Evolutionary conservation across 2,329 filamentous ascomycete genomes (phyloP), one percentile per base, ranked within the genome.

Genomic region (Rosellinia necatrix): DNA sequence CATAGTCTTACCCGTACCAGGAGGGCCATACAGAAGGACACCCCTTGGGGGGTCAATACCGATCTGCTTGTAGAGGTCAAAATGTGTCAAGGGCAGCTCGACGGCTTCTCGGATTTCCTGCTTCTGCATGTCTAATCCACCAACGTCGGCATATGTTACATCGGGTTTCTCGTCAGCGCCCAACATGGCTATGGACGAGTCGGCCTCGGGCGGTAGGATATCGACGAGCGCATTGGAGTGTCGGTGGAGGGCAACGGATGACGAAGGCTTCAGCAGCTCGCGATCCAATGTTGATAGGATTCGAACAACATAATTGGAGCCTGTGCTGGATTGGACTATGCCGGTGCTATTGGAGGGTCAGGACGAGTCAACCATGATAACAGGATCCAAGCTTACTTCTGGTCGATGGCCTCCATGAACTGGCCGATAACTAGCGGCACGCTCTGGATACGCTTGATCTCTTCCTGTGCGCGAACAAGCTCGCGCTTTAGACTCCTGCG

Each of bases 331-430:
- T 76, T 99, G 94, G 61, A 99, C 94, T 66, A 99, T 99, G 55
- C 94, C 94, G 63, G 94, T 99, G 76, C 92, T 96, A 69, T 46
- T 43, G 38, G 17, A 6, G 12, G 43, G 49, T 29, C 61, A 60
- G 8, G 13, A 40, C 10, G 6, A 24, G 22, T 25, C 19, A 24
- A 34, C 13, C 6, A 48, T 6, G 37, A 24, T 27, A n/a, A 22
- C 12, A 19, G 32, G 32, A 6, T 9, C 22, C 19, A 15, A 30
- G 40, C 84, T 74, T 82, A 96, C 91, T 97, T 99, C 78, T 99
- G 94, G 75, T 99, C 94, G 72, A 99, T 99, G 53, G 94, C 94
- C 78, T 99, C 94, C 94, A 99, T 99, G 73, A 99, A 99, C 77
- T 99, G 94, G 59, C 94, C 94, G 73, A 99, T 99, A 61, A 99